Evolutionary conservation across 352 stramenopile genomes (phyloP).

Genomic region (Globisporangium paddicum): DNA sequence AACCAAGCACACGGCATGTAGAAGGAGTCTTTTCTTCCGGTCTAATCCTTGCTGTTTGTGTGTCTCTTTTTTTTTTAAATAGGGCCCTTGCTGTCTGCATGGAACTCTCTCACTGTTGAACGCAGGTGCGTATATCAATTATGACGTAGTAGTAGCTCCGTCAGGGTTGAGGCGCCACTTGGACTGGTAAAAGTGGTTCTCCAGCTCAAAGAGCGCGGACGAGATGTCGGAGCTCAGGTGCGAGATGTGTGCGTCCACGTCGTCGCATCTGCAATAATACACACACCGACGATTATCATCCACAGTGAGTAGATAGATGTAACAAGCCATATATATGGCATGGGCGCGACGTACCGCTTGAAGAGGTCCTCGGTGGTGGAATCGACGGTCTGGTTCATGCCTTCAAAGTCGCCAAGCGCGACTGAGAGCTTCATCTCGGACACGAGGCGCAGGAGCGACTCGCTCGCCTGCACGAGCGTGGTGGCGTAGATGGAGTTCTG

Average conservation of each 20-base stretch:
- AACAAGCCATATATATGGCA: no score
- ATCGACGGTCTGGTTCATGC: slow-evolving; percentile 84
- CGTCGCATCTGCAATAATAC: slow-evolving; percentile 53
- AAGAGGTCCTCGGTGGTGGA: slow-evolving; percentile 59
- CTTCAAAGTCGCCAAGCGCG: slow-evolving; percentile 76
- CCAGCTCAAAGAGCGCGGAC: slow-evolving; percentile 74
- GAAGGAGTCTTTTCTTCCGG: background rate
- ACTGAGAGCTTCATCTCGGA: slow-evolving; percentile 81
- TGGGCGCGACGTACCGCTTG: slow-evolving; percentile 50
- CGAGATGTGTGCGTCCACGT: slow-evolving; percentile 72
- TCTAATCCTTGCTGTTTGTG: background rate
- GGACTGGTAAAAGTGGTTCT: slow-evolving; percentile 83
- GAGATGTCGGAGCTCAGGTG: slow-evolving; percentile 78
- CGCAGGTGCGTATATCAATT: no score
- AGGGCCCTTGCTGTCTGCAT: no score
- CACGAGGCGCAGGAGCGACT: slow-evolving; percentile 76
- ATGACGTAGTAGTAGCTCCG: no score
- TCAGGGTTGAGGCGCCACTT: slow-evolving; percentile 52
- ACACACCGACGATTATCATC: background rate
- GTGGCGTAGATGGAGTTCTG: slow-evolving; percentile 83
- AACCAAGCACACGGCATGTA: background rate
- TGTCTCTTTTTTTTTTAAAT: slow-evolving; percentile 9
- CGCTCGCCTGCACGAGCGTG: slow-evolving; percentile 72
- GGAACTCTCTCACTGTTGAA: no score
- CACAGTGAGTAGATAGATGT: no score